Evolutionary conservation across 768 basidiomycete species (phyloP), one percentile per base, ranked within the genome.

Genomic region (Rhizopogon roseolus): DNA sequence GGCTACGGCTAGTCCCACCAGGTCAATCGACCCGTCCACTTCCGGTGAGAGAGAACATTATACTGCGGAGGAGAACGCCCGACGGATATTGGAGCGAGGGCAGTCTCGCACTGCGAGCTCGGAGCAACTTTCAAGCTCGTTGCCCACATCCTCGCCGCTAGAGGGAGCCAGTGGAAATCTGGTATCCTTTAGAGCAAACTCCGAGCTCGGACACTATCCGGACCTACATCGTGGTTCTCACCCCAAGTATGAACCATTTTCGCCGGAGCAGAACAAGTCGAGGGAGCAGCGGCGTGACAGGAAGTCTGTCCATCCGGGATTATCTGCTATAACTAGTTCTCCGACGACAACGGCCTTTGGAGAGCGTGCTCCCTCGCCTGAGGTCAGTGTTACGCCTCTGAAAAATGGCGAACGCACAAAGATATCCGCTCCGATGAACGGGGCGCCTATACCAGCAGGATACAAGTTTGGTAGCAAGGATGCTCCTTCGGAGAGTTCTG

Each of bases 381-480:
- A 87, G 53, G 73, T 83, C 43, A 68, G 70, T 4, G 70, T 78
- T 29, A 78, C 78, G 19, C 81, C 80, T 43, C 28, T 53, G 5
- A 62, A 81, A 77, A 57, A 81, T 78, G 59, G 72, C 71, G 85
- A 88, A 53, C 88, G 86, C 66, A 82, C 85, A 46, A 93, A 94
- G 71, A 97, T 98, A 48, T 95, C 93, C 16, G 90, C 84, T 1
- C 95, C 94, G 34, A 76, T 93, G 66, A 86, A 86, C 54, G 93
- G 91, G 7, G 81, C 82, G 13, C 90, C 87, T 41, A 89, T 96
- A 37, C 93, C 93, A 4, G 80, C 82, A 34, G 93, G 93, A 0
- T 92, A 87, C 78, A 95, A 94, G 71, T 98, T 95, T 64, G 92
- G 89, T 10, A 75, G 80, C 44, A 93, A 93, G 70, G 90, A 88